phyloP scores from a whole-genome alignment of 2,329 filamentous ascomycete species.

The Nannizzia gypsea region DNA sequence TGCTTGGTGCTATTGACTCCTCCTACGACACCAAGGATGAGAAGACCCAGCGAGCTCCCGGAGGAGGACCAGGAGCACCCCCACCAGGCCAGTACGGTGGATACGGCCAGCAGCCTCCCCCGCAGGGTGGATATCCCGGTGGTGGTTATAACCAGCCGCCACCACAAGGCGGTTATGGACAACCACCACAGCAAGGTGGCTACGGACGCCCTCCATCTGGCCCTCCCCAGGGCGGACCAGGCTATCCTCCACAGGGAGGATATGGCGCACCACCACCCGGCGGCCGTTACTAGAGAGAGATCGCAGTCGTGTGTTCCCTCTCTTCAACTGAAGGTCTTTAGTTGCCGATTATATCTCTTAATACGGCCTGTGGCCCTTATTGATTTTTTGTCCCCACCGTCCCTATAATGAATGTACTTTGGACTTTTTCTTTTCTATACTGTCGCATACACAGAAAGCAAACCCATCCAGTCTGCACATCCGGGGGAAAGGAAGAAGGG shows the following conservation, averaged over 20 bases:
- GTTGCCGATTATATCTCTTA: neutral
- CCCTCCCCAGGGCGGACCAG: constrained; percentile 12
- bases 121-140: constrained; percentile 13
- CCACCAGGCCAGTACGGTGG: constrained; percentile 17
- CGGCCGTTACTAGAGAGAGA: constrained; percentile 8
- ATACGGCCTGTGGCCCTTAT: neutral
- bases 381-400: neutral
- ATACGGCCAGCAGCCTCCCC: constrained; percentile 22
- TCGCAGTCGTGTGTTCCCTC: neutral
- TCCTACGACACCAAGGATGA: constrained; percentile 57
- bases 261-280: constrained; percentile 17
- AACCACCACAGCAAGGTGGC: constrained; percentile 17
- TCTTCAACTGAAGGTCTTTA: neutral
- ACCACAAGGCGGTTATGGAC: constrained; percentile 16
- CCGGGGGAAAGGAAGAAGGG: neutral
- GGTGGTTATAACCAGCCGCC: constrained; percentile 24
- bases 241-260: constrained; percentile 17
- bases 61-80: constrained; percentile 19
- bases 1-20: constrained; percentile 54
- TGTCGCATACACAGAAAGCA: neutral
- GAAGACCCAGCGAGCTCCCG: constrained; percentile 34
- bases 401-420: too few species aligned
- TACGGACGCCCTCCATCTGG: constrained; percentile 15
- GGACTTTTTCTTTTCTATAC: neutral
- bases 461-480: neutral